Evolutionary conservation across 2,329 filamentous ascomycete genomes (phyloP).

Genomic region (Tolypocladium paradoxum): DNA sequence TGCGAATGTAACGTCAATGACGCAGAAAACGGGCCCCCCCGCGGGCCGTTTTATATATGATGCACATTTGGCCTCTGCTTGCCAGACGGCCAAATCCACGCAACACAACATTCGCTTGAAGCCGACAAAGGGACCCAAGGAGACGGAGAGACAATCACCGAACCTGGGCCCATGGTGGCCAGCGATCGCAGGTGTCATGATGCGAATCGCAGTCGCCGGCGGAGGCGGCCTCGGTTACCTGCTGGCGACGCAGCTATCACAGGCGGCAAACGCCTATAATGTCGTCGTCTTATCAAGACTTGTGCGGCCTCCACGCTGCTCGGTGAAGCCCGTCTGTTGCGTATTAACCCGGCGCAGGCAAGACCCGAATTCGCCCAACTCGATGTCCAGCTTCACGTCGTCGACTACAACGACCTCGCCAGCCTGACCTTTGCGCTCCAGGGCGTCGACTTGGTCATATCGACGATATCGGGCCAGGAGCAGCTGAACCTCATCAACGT

Average conservation of each 20-base stretch:
- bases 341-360: constrained; percentile 26
- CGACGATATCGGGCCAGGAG: constrained; percentile 54
- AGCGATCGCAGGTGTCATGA: constrained; percentile 20
- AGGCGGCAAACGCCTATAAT: constrained; percentile 48
- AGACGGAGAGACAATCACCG: constrained; percentile 1
- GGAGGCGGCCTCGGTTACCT: constrained; percentile 33
- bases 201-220: constrained; percentile 39
- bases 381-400: constrained; percentile 55
- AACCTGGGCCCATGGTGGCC: constrained; percentile 6
- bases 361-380: constrained; percentile 42
- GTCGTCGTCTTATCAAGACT: constrained; percentile 58
- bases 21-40: constrained; percentile 9
- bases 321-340: background rate
- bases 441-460: constrained; percentile 65
- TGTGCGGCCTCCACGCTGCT: constrained; percentile 7
- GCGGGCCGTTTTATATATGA: constrained; percentile 8
- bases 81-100: background rate
- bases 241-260: constrained; percentile 43
- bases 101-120: background rate
- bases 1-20: constrained; percentile 14
- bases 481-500: constrained; percentile 66
- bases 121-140: background rate
- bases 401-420: constrained; percentile 52
- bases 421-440: constrained; percentile 55
- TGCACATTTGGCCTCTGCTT: constrained; percentile 2